These are phyloP conservation scores for Boletus sensibilis DNA, from an alignment of 768 basidiomycete genomes.

Conservation along the genomic window DNA sequence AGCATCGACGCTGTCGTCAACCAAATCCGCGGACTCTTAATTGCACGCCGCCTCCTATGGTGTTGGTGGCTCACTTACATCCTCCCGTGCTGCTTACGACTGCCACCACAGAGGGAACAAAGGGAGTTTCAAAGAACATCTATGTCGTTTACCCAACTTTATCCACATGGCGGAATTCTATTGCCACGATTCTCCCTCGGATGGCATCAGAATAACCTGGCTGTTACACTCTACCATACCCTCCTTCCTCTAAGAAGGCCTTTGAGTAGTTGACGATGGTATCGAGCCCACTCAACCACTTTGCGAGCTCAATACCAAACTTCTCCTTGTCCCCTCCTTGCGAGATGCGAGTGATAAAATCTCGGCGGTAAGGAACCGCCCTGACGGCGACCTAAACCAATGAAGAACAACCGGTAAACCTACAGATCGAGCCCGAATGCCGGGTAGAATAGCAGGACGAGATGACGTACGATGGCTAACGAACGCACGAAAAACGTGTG, in stretches of 20 bases:
- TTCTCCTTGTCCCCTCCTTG: slow-evolving; percentile 63
- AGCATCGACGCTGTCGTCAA: not conserved
- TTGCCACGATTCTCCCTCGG: slow-evolving; percentile 23
- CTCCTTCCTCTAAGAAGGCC: slow-evolving; percentile 55
- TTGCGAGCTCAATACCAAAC: slow-evolving; percentile 53
- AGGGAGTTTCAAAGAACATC: slow-evolving; percentile 1
- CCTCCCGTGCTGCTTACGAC: not conserved
- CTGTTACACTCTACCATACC: slow-evolving; percentile 53
- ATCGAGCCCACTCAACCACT: slow-evolving; percentile 66
- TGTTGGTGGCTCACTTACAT: not conserved
- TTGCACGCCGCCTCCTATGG: slow-evolving; percentile 12
- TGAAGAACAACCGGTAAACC: not conserved
- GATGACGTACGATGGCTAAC: slow-evolving; percentile 31
- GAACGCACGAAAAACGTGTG: slow-evolving; percentile 67
- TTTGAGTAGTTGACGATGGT: slow-evolving; percentile 50
- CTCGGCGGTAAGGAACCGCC: slow-evolving; percentile 58
- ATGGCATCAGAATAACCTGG: slow-evolving; percentile 1
- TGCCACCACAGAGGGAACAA: slow-evolving; percentile 2
- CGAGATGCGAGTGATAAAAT: slow-evolving; percentile 61
- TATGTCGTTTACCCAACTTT: not conserved
- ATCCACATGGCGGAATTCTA: slow-evolving; percentile 18
- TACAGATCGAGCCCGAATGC: not conserved
- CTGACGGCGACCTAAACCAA: slow-evolving; percentile 53
- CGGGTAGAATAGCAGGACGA: not conserved
- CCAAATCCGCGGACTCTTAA: slow-evolving; percentile 22